phyloP scores from a whole-genome alignment of 176 grass and related monocot species.

The Triticum timopheevii region DNA sequence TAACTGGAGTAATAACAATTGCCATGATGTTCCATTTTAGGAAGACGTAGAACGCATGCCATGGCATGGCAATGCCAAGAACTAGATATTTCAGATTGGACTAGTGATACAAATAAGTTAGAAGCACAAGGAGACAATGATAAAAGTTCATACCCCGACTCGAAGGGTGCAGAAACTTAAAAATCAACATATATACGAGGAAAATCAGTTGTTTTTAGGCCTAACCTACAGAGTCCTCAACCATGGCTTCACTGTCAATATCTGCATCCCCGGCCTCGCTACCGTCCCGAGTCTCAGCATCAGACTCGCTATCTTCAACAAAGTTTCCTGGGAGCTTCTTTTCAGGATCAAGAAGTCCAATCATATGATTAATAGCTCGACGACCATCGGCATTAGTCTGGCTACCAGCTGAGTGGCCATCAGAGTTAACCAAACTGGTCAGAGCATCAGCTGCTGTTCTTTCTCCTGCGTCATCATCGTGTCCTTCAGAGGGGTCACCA shows the following conservation, averaged over 20 bases:
- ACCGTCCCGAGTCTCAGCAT: conserved; percentile 69
- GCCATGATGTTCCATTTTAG: not conserved
- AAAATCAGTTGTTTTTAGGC: not conserved
- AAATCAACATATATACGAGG: conserved; percentile 29
- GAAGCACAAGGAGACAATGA: conserved; percentile 15
- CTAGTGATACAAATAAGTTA: not conserved
- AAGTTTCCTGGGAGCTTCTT: conserved; percentile 40
- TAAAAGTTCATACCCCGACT: not conserved
- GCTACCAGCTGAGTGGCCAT: conserved; percentile 60
- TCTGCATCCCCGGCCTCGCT: conserved; percentile 33
- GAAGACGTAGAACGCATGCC: not conserved
- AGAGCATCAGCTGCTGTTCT: conserved; percentile 40
- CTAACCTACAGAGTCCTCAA: conserved; percentile 70
- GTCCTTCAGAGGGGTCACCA: conserved; percentile 29
- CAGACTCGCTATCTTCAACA: conserved; percentile 49
- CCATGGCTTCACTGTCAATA: conserved; percentile 35
- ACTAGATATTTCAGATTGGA: conserved; percentile 19
- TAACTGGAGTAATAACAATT: not conserved
- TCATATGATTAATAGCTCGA: conserved; percentile 62
- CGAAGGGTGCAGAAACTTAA: not conserved
- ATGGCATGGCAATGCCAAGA: not conserved
- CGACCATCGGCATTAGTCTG: conserved; percentile 54
- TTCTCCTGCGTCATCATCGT: conserved; percentile 18
- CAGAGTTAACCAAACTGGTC: conserved; percentile 45
- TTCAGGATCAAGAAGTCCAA: conserved; percentile 65